Base-by-base conservation (phyloP, 2,329 filamentous ascomycete species). In the Mariannaea elegans region DNA sequence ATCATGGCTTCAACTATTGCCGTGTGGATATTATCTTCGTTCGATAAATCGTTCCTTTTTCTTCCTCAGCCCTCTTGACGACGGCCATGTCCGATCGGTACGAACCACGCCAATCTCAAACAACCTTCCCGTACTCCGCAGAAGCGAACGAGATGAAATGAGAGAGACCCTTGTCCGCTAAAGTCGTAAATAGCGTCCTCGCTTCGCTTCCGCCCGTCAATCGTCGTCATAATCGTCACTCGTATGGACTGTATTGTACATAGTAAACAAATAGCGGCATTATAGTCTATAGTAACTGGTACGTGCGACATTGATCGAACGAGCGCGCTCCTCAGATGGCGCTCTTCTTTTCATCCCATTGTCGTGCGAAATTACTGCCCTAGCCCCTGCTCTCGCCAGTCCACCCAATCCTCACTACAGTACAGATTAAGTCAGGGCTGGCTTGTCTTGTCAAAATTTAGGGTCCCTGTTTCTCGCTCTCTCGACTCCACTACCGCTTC, bases 321-420 rank as follows among this genome's bases (percentile, higher is more conserved):
- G 59, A 62, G 61, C 9, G 5, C 4, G 18, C 19, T 4, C 7
- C 21, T 12, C 52, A 41, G 61, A 53, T 51, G 34, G 21, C 32
- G 34, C 32, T 29, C 36, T n/a, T 41, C 27, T 34, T 14, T 9
- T 48, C 12, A 21, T 45, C 6, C 13, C 27, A 61, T 65, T n/a
- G 55, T 69, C 65, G 55, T 65, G 16, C 46, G 49, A 61, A 56
- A 66, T 56, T 64, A 64, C 54, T n/a, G 54, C 50, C 55, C 57
- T 21, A 44, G 45, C 50, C 62, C 53, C 41, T 60, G 36, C 8
- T 10, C n/a, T 29, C 19, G 34, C 41, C 14, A 36, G 38, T 18
- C 29, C 41, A 34, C 18, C 50, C 29, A 21, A 36, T 18, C 44
- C 36, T 23, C 19, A 39, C 38, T 16, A 14, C 39, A 7, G 12